Evolutionary conservation across 148 eudicot species (phyloP), one percentile per base, ranked within the genome.

Genomic region (Silene uniflora): DNA sequence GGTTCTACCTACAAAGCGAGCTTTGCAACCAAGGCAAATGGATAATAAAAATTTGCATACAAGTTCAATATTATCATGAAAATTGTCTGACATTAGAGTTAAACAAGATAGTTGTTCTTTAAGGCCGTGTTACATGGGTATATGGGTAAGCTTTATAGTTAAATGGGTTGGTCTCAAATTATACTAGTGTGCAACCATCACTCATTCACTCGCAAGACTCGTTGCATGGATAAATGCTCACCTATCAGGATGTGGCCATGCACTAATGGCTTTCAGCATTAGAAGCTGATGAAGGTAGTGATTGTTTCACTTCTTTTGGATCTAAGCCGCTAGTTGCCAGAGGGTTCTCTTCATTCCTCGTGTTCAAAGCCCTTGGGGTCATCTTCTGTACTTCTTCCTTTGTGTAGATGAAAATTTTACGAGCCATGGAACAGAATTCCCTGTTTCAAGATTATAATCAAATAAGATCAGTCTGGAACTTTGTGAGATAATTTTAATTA

Each of bases 391-490:
- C 94, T 80, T 95, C 99, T 58, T 92, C 99, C 79, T 85, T 95
- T 0, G 97, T 95, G 74, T 89, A 93, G 75, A 95, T 92, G 81
- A 78, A 87, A 22, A 95, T 88, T 83, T 95, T 95, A 65, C 92
- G 91, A 47, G 88, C 99, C 97, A 95, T 95, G 70, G 82, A 83
- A 82, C 93, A 87, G 73, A 95, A 95, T 79, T 95, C 99, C 82
- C 99, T 95, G 84, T 62, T 72, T 62, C 16, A 25, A 74, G 42
- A 73, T 49, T 16, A 21, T 72, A 52, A 67, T 18, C 62, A 65
- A 72, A 61, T 25, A 16, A 46, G 27, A 52, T 54, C 62, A 24
- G 19, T 18, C 42, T 23, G 59, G 22, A 44, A 49, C 23, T 14
- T 44, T 47, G 19, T 13, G 10, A 47, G n/a, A 23, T 47, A 1